Base-by-base conservation (phyloP, 2,329 filamentous ascomycete species). In the Chaetomium sp. region DNA sequence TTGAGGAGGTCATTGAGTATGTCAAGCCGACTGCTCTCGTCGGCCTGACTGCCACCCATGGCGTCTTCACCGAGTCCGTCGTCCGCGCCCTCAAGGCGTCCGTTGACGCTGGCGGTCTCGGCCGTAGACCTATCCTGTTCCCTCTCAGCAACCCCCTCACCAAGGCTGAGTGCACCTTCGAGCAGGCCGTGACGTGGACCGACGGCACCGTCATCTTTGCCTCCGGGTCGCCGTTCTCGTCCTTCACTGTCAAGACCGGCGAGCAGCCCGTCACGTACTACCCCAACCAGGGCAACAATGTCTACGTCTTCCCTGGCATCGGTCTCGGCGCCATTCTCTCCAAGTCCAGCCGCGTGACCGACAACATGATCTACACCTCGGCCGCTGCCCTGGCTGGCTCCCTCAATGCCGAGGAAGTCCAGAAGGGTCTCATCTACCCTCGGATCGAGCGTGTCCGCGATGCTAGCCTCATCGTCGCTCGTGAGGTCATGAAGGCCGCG, bases 91-190 rank as follows among this genome's bases (percentile, higher is more conserved):
- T 89, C 67, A 88, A 88, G 80, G 81, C 81, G 4, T 87, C 85
- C 1, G 86, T 89, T 38, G 85, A 89, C 69, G 79, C 83, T 45
- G 83, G 85, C 57, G 86, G 86, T 57, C 75, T 87, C 70, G 93
- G 93, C 77, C 87, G 93, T 68, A 84, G 87, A 68, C 93, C 95
- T 67, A 94, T 96, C 74, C 90, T 97, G 73, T 98, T 99, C 87
- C 94, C 94, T 62, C 88, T 99, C 51, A 96, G 92, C 79, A 98
- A 99, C 82, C 95, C 95, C 57, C 88, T 93, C 59, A 93, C 90
- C 80, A 97, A 98, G 83, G 96, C 94, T 9, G 95, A 99, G 81
- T 98, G 95, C 82, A 97, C 92, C 19, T 98, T 96, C 74, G 93
- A 97, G 82, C 91, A 95, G 75, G 95, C 95, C 19, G 85, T 98